Percentiles rank a stretch among this genome's conserved stretches.
Evolutionary conservation across 352 stramenopile species (phyloP).

Genomic region (Globisporangium cystogenes): DNA sequence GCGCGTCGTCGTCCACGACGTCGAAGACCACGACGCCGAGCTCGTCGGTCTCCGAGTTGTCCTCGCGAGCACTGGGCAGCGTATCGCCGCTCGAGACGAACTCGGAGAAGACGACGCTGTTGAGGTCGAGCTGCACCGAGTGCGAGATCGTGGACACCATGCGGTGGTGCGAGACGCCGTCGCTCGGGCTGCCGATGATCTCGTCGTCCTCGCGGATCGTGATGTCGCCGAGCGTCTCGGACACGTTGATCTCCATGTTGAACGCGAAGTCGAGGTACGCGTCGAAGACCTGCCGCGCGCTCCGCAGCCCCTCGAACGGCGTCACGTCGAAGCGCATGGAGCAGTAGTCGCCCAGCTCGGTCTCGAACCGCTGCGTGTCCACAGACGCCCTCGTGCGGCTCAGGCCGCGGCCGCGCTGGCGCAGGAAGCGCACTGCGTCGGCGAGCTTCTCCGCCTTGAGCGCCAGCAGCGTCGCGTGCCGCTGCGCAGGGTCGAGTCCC

Average conservation of each 20-base stretch:
- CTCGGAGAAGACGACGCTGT: constrained; percentile 32
- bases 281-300: constrained; percentile 36
- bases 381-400: constrained; percentile 24
- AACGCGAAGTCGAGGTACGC: constrained; percentile 37
- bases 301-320: constrained; percentile 22
- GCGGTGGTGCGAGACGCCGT: constrained; percentile 27
- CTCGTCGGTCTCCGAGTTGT: neutral
- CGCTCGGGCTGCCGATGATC: constrained; percentile 12
- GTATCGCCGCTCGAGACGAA: constrained; percentile 4
- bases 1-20: constrained; percentile 13
- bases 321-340: constrained; percentile 38
- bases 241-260: constrained; percentile 51
- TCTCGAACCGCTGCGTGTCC: constrained; percentile 32
- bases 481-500: constrained; percentile 14
- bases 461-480: constrained; percentile 22
- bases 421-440: constrained; percentile 29
- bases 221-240: constrained; percentile 35
- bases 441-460: constrained; percentile 35
- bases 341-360: constrained; percentile 24
- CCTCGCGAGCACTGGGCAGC: neutral
- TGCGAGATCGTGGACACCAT: constrained; percentile 24
- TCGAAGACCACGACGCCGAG: constrained; percentile 13
- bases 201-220: constrained; percentile 46
- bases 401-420: constrained; percentile 27
- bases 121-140: constrained; percentile 26